Conservation (phyloP, 1,284 basidiomycete species). For the Coniferiporia weirii region DNA sequence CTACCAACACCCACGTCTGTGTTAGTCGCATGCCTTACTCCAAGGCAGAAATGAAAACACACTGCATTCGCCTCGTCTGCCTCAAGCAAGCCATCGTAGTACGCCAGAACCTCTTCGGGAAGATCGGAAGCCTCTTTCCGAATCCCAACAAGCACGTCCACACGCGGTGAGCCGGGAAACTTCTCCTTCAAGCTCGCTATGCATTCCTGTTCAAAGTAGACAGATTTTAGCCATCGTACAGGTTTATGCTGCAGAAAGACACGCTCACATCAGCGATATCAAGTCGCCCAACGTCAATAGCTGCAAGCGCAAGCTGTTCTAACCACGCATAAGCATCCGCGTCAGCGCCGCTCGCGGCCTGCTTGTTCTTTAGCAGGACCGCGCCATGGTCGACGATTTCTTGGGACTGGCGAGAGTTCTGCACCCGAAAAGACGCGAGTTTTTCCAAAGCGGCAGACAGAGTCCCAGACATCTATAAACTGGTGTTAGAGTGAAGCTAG, state of each 20-base stretch:
- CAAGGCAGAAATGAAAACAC: constrained; percentile 27
- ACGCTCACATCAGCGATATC: constrained; percentile 78
- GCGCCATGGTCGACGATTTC: constrained; percentile 64
- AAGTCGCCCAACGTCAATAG: constrained; percentile 76
- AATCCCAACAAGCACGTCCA: constrained; percentile 81
- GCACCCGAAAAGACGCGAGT: constrained; percentile 65
- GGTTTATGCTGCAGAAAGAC: neutral
- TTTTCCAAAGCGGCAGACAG: constrained; percentile 42
- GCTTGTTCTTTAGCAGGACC: constrained; percentile 50
- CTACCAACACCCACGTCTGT: constrained; percentile 32
- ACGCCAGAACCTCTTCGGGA: constrained; percentile 57
- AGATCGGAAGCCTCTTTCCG: constrained; percentile 73
- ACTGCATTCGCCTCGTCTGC: constrained; percentile 77
- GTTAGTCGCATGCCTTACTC: neutral
- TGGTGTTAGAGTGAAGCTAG: no score
- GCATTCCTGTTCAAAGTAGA: constrained; percentile 44
- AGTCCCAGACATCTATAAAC: no score
- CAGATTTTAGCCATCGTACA: neutral
- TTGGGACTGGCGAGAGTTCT: constrained; percentile 64
- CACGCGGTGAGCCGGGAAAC: constrained; percentile 81
- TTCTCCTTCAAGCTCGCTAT: constrained; percentile 60
- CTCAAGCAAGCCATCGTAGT: constrained; percentile 65
- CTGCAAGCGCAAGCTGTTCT: constrained; percentile 85
- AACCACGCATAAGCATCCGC: constrained; percentile 73
- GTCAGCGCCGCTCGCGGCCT: constrained; percentile 52